Base-by-base conservation (phyloP, 2,329 filamentous ascomycete species). In the Cercospora berteroae region DNA sequence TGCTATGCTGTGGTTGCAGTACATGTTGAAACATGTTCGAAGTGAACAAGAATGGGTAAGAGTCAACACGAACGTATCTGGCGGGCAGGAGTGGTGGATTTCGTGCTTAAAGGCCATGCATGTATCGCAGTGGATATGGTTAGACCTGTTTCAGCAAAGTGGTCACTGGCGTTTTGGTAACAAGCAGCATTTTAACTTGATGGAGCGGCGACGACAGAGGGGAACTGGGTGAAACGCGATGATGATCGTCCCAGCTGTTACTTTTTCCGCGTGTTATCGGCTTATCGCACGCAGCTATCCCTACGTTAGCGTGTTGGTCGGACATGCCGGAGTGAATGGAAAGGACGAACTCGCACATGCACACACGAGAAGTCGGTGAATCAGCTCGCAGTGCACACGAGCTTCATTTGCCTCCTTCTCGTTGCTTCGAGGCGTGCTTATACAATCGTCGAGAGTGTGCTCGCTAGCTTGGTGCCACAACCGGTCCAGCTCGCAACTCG, bases 381-480 rank as follows among this genome's bases (percentile, higher is more conserved):
- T 23, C 44, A 50, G 20, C 20, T 23, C 18, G 1, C 10, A 7
- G 44, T 50, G 44, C 44, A 50, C 44, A 50, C 20, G 44, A n/a
- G 0, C 4, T 13, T 29, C 16, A n/a, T 27, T 63, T 27, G 60
- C 44, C 60, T 52, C n/a, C 27, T 36, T 63, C 60, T 63, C 42
- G 60, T 23, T 13, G 39, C 60, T 63, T 63, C 60, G 27, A 63
- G 44, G 18, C 8, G 23, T 55, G 60, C 60, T 63, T 39, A 55
- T 36, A 31, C 27, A n/a, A 36, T 18, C 27, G 55, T 58, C 27
- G 2, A 20, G 55, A 13, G 7, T 10, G 55, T 23, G 31, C 10
- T 16, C 55, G 18, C 27, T 58, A 58, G 27, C 27, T 33, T 23
- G 39, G 60, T 55, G 25, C 39, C 12, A 55, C 59, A 27, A 52